Evolutionary conservation across 169 alveolate species (phyloP).

Genomic region (Plasmodium adleri): DNA sequence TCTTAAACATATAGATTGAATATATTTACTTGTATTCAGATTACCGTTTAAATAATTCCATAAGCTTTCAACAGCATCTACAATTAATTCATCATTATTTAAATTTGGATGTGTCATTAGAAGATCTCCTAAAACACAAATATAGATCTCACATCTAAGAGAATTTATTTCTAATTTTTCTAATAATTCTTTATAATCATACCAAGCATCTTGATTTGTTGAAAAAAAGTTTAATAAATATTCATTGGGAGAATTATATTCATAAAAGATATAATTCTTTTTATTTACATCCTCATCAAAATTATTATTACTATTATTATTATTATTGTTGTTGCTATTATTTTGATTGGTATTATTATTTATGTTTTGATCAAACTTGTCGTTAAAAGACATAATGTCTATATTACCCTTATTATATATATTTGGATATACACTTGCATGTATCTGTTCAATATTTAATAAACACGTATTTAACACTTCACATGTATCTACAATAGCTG

Average conservation of each 20-base stretch:
- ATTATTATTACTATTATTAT: background rate
- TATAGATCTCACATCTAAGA: constrained; percentile 82
- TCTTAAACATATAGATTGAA: constrained; percentile 80
- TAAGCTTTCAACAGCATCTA: constrained; percentile 77
- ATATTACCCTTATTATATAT: constrained; percentile 54
- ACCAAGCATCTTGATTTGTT: constrained; percentile 52
- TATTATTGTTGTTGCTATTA: background rate
- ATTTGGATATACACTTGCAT: constrained; percentile 21
- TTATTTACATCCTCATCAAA: constrained; percentile 18
- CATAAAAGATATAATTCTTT: constrained; percentile 27
- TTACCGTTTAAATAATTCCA: constrained; percentile 79
- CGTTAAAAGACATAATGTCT: background rate
- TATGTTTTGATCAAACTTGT: background rate
- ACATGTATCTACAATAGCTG: constrained; percentile 80
- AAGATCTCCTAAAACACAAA: constrained; percentile 80
- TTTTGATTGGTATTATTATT: background rate
- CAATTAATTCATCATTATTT: constrained; percentile 44
- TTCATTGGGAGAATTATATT: constrained; percentile 61
- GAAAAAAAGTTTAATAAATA: constrained; percentile 33
- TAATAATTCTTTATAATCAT: constrained; percentile 54
- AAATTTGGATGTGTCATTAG: constrained; percentile 77
- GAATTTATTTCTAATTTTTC: constrained; percentile 80
- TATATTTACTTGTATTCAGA: constrained; percentile 78
- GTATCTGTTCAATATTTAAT: constrained; percentile 22
- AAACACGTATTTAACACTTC: constrained; percentile 74